phyloP scores from a whole-genome alignment of 1,139 yeast genomes.

The Saccharomycopsis phalli region DNA sequence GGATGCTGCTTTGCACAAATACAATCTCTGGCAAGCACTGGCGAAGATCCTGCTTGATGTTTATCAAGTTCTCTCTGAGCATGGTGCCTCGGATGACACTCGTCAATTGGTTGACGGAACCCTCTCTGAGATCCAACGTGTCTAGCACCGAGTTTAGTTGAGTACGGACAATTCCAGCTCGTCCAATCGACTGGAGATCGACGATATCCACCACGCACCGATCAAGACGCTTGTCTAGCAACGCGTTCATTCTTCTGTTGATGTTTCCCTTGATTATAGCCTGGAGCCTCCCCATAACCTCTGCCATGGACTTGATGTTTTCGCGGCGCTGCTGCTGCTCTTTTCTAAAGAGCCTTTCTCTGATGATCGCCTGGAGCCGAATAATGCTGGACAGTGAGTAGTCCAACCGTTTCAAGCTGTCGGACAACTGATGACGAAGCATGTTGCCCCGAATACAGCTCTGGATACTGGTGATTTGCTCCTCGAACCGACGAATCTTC shows the following conservation, averaged over 20 bases:
- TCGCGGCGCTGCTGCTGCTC: neutral
- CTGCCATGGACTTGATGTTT: neutral
- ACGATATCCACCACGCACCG: neutral
- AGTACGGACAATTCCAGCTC: conserved; percentile 13
- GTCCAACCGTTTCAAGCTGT: conserved; percentile 8
- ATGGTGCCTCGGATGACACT: conserved; percentile 28
- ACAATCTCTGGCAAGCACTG: conserved; percentile 19
- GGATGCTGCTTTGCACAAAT: conserved; percentile 32
- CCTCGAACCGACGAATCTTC: neutral
- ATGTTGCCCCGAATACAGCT: conserved; percentile 11
- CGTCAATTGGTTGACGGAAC: conserved; percentile 26
- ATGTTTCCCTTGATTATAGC: conserved; percentile 6
- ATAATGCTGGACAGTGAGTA: conserved; percentile 3
- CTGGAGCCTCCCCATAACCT: conserved; percentile 5
- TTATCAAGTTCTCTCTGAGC: conserved; percentile 21
- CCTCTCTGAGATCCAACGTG: conserved; percentile 13
- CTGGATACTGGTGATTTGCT: conserved; percentile 5
- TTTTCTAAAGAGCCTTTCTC: conserved; percentile 1
- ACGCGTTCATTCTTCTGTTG: neutral
- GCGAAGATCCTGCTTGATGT: conserved; percentile 3
- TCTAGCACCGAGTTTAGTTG: conserved; percentile 10
- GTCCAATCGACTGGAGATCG: conserved; percentile 16
- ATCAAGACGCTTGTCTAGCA: neutral
- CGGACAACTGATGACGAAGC: conserved; percentile 7
- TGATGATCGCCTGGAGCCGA: conserved; percentile 10